Conservation (phyloP, 1,284 basidiomycete species). For the Flammula alnicola region DNA sequence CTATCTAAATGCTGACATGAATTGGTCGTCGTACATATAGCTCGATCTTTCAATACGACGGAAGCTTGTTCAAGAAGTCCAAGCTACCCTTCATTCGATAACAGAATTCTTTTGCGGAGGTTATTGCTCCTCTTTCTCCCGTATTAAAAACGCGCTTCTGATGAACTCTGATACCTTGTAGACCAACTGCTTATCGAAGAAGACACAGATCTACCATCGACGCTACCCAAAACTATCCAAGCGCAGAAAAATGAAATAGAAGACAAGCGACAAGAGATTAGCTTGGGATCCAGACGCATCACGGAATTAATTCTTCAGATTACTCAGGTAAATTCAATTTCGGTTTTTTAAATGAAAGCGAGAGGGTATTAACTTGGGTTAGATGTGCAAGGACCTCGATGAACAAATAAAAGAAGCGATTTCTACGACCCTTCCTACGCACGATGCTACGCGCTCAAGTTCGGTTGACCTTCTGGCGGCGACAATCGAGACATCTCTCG, state of each 20-base stretch:
- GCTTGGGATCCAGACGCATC: neutral
- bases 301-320: slow-evolving; percentile 11
- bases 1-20: neutral
- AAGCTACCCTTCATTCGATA: slow-evolving; percentile 19
- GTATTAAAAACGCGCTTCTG: too few species aligned
- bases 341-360: neutral
- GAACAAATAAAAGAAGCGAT: slow-evolving; percentile 16
- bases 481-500: slow-evolving; percentile 49
- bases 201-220: neutral
- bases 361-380: neutral
- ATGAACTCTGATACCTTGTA: neutral
- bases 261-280: slow-evolving; percentile 4
- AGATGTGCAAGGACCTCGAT: slow-evolving; percentile 17
- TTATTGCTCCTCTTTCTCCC: neutral
- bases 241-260: slow-evolving; percentile 10
- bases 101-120: slow-evolving; percentile 24
- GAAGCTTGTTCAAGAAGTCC: slow-evolving; percentile 21
- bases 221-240: slow-evolving; percentile 11
- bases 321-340: slow-evolving; percentile 9
- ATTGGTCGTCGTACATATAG: slow-evolving; percentile 12
- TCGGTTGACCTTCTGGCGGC: slow-evolving; percentile 42
- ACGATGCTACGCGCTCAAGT: slow-evolving; percentile 19
- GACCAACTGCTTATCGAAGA: neutral
- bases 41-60: slow-evolving; percentile 17
- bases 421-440: slow-evolving; percentile 17